These are phyloP conservation scores for Bertia moriformis DNA, from an alignment of 2,329 filamentous ascomycete species.

Conservation along the genomic window DNA sequence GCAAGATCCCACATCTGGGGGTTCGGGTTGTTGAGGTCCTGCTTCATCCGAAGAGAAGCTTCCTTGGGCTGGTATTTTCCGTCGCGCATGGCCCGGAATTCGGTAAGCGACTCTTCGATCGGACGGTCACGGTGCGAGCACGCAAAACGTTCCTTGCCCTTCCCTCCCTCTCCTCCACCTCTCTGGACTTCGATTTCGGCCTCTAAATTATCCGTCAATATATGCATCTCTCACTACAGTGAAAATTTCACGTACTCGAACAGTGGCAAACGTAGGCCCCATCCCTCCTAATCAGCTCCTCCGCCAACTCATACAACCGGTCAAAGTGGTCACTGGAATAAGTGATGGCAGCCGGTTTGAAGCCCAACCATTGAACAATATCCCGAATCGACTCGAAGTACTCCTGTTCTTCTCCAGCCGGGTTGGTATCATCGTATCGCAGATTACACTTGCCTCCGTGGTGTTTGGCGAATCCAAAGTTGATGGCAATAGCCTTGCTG, in stretches of 20 bases:
- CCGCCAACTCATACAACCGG: constrained; percentile 72
- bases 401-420: constrained; percentile 64
- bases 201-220: constrained; percentile 30
- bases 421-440: constrained; percentile 63
- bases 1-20: constrained; percentile 95
- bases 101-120: constrained; percentile 60
- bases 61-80: constrained; percentile 77
- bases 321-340: constrained; percentile 28
- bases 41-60: constrained; percentile 85
- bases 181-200: constrained; percentile 75
- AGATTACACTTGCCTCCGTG: constrained; percentile 48
- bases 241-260: constrained; percentile 24
- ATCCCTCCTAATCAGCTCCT: constrained; percentile 62
- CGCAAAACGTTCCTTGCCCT: constrained; percentile 51
- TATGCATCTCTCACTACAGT: constrained; percentile 5
- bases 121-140: constrained; percentile 68
- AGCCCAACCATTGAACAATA: constrained; percentile 75
- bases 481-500: constrained; percentile 61
- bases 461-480: constrained; percentile 58
- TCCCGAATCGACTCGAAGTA: constrained; percentile 85
- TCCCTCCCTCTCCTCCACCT: constrained; percentile 57
- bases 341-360: constrained; percentile 25
- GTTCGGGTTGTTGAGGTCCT: constrained; percentile 69
- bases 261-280: constrained; percentile 81
- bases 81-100: constrained; percentile 82